These are phyloP conservation scores for Clitocybe nebularis DNA, from an alignment of 1,284 basidiomycete genomes.

Conservation along the genomic window DNA sequence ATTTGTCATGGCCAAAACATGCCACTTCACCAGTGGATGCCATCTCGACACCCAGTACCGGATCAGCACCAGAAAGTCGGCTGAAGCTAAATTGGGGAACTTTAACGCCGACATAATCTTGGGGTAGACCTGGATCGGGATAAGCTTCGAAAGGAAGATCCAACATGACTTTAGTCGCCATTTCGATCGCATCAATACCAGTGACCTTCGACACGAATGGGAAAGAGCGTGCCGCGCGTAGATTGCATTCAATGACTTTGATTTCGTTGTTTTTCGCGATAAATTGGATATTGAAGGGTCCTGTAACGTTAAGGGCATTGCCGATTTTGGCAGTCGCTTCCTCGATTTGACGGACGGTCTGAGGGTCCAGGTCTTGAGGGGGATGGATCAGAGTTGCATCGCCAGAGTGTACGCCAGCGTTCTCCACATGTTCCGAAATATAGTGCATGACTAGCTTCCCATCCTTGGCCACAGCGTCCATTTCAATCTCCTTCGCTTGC, in stretches of 20 bases:
- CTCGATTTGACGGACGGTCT: conserved; percentile 94
- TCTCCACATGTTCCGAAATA: conserved; percentile 99
- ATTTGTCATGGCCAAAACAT: conserved; percentile 96
- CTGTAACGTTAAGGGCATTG: conserved; percentile 96
- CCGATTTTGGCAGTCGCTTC: conserved; percentile 97
- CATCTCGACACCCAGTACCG: conserved; percentile 99
- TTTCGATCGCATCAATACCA: conserved; percentile 94
- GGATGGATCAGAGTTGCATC: conserved; percentile 98
- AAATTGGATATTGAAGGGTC: conserved; percentile 99
- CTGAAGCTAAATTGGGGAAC: conserved; percentile 99
- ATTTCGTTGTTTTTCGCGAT: conserved; percentile 99
- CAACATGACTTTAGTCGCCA: conserved; percentile 98
- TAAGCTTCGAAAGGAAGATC: conserved; percentile 87
- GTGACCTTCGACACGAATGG: conserved; percentile 99
- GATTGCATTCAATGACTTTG: conserved; percentile 99
- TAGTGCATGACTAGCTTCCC: conserved; percentile 99
- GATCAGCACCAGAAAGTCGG: conserved; percentile 93
- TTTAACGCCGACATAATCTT: conserved; percentile 97
- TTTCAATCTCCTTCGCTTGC: conserved; percentile 99
- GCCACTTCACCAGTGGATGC: conserved; percentile 99
- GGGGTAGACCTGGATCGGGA: conserved; percentile 82
- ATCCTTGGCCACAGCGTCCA: conserved; percentile 97
- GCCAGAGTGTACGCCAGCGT: conserved; percentile 96
- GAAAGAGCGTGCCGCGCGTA: conserved; percentile 97
- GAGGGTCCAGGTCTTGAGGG: conserved; percentile 95